These are phyloP conservation scores for Pseudomonodictys pantanalensis DNA, from an alignment of 495 filamentous ascomycete species.

Conservation along the genomic window DNA sequence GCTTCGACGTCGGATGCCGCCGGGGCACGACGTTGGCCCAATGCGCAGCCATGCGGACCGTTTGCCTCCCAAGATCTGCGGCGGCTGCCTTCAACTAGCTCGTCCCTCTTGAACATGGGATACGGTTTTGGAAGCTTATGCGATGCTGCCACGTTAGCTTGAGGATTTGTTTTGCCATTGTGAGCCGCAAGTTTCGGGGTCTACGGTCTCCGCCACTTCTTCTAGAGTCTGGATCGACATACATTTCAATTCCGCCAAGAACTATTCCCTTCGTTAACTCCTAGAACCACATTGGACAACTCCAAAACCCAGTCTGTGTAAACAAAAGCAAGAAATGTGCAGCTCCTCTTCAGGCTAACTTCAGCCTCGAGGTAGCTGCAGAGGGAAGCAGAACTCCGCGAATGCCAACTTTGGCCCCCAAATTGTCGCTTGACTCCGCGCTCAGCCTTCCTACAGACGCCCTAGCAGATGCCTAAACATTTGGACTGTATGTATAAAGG, in stretches of 20 bases:
- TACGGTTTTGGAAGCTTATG: background rate
- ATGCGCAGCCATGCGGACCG: too few species aligned
- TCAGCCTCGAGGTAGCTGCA: background rate
- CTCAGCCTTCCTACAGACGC: conserved; percentile 3
- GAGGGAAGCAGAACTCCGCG: background rate
- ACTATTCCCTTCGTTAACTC: too few species aligned
- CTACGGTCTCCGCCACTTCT: background rate
- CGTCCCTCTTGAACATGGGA: background rate
- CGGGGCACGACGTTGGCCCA: too few species aligned
- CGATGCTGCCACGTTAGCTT: background rate
- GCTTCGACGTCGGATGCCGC: too few species aligned
- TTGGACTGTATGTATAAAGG: background rate
- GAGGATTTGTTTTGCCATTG: background rate
- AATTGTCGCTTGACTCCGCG: background rate
- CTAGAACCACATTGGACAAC: too few species aligned
- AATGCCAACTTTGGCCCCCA: background rate
- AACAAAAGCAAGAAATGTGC: too few species aligned
- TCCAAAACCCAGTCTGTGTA: too few species aligned
- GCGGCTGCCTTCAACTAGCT: background rate
- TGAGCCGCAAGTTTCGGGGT: background rate
- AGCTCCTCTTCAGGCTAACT: too few species aligned
- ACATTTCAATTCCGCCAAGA: background rate
- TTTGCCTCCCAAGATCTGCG: background rate
- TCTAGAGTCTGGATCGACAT: background rate
- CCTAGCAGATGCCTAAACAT: background rate